Evolutionary conservation across 495 filamentous ascomycete genomes (phyloP).

Genomic region (Penicillium tannophilum): DNA sequence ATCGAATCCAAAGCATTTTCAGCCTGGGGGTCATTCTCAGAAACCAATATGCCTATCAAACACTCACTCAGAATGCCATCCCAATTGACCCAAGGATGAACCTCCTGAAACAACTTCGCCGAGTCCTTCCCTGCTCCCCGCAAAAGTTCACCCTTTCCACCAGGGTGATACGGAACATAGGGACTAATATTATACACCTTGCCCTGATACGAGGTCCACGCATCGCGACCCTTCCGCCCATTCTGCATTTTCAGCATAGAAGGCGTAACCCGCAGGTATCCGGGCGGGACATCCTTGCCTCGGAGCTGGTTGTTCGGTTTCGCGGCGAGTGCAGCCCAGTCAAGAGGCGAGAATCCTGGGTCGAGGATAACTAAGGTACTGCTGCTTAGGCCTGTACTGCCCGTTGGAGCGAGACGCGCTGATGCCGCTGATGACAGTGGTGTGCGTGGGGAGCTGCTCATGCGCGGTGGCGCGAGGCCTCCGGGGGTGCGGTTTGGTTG

Average conservation of each 20-base stretch:
- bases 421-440: conserved; percentile 40
- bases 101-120: conserved; percentile 82
- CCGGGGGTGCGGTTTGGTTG: conserved; percentile 23
- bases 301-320: conserved; percentile 68
- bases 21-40: conserved; percentile 62
- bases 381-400: conserved; percentile 33
- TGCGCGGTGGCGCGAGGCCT: conserved; percentile 20
- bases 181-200: conserved; percentile 92
- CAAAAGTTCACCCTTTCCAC: conserved; percentile 84
- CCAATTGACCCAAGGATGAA: conserved; percentile 98
- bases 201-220: conserved; percentile 85
- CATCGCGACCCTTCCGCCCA: conserved; percentile 78
- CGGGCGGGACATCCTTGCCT: conserved; percentile 54
- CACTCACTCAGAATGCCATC: conserved; percentile 90
- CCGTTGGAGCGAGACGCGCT: conserved; percentile 31
- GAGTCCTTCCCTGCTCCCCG: conserved; percentile 69
- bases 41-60: conserved; percentile 81
- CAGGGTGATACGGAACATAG: conserved; percentile 89
- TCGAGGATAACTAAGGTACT: conserved; percentile 64
- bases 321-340: conserved; percentile 84
- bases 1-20: conserved; percentile 65
- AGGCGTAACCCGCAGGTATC: conserved; percentile 70
- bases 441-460: conserved; percentile 25
- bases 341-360: conserved; percentile 89
- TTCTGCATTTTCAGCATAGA: conserved; percentile 72